Evolutionary conservation across 164 flowering plant genomes (phyloP), one percentile per base, ranked within the genome.

Genomic region (Umbilicus rupestris): DNA sequence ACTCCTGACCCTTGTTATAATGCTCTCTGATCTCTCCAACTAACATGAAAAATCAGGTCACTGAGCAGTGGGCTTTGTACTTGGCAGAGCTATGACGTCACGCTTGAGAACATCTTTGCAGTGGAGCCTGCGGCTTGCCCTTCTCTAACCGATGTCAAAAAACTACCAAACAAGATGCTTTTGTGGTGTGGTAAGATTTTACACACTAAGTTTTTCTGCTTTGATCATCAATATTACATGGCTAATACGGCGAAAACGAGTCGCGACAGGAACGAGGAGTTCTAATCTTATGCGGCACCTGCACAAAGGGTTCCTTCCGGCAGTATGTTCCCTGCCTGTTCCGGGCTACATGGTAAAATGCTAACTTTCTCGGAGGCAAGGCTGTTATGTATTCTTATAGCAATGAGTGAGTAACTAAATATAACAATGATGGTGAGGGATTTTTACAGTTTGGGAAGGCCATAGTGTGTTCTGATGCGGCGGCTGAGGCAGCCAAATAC

Each of bases 181-280:
- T 52, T 89, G 3, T 92, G 98, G 98, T 92, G 96, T 78, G 96
- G 96, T 92, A 75, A 74, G 92, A n/a, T 22, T 30, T 31, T 7
- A 30, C 26, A 44, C n/a, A 7, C 15, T 4, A 3, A 24, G 17
- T 39, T 7, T 41, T 50, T 7, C 15, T 19, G 22, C 24, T 5
- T 4, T 8, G 42, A 9, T 6, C 1, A 45, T 44, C 0, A 47
- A 5, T 20, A n/a, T 8, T 24, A 35, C 7, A 3, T 42, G 2
- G 24, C 47, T 52, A 10, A 15, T 5, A 66, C 47, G 31, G 28
- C 11, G 2, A 26, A 0, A 22, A 17, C 12, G 33, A n/a, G n/a
- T n/a, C n/a, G 7, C 22, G 39, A 26, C 69, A 92, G 98, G 93
- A 7, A 83, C 87, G 5, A 73, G 86, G 28, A 92, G 77, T 67